Base-by-base conservation (phyloP, 1,284 basidiomycete species). In the Cutaneotrichosporon cutaneum region DNA sequence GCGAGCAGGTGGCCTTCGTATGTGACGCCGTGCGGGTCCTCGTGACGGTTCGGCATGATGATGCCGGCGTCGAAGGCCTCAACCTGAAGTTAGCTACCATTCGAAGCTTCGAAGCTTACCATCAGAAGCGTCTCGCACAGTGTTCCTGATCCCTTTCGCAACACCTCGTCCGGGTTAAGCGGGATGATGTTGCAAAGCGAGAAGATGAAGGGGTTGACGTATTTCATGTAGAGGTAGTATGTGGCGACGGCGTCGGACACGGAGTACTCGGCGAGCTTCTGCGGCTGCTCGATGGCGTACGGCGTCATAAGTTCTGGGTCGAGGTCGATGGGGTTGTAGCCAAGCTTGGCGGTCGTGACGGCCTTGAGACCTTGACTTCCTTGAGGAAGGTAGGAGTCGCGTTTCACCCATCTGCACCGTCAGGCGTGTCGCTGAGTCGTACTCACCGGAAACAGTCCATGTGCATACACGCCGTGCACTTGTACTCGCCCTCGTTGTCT, bases 141-240 rank as follows among this genome's bases (percentile, higher is more conserved):
- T 0, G 96, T 99, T 22, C 96, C 96, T 68, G 87, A 91, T 35
- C 96, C 96, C 79, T 99, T 99, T 52, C 96, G 85, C 70, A 99
- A 79, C 4, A 99, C 96, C 70, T 99, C 96, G 71, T 99, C 96
- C 2, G 96, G 94, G 72, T 89, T 90, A 61, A 99, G 85, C 18
- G 96, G 96, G 72, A 99, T 99, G 78, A 99, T 99, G 83, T 97
- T 99, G 82, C 96, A 99, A 36, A 99, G 83, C 27, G 95, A 99
- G 82, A 99, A 99, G 72, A 99, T 94, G 85, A 99, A 99, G 0
- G 96, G 96, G 74, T 99, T 94, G 13, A 99, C 94, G 76, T 99
- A 99, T 92, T 99, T 99, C 96, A 99, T 99, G 83, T 99, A 99
- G 52, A 99, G 85, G 78, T 99, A 99, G 78, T 99, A 99, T 1